phyloP scores from a whole-genome alignment of 495 filamentous ascomycete genomes.

The Neurospora pannonica region DNA sequence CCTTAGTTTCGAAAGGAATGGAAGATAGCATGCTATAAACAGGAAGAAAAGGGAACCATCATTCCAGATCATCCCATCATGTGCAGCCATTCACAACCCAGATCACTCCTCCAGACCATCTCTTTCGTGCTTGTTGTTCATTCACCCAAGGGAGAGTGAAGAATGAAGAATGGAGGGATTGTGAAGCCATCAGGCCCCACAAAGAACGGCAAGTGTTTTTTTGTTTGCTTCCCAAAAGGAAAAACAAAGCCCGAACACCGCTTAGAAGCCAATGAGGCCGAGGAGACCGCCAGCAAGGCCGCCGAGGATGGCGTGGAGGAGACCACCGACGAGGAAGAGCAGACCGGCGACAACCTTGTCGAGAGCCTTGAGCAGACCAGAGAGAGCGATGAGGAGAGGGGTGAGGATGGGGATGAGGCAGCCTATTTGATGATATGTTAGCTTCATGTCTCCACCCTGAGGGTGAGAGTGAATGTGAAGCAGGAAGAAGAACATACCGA shows the following conservation, averaged over 20 bases:
- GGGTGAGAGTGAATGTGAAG: not conserved
- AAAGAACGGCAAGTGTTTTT: not conserved
- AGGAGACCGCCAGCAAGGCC: conserved; percentile 24
- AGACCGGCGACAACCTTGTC: conserved; percentile 26
- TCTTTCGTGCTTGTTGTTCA: not conserved
- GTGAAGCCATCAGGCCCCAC: not conserved
- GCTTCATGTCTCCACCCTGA: not conserved
- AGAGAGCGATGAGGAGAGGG: conserved; percentile 25
- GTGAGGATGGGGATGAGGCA: conserved; percentile 24
- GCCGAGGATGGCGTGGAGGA: conserved; percentile 21
- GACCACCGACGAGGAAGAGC: conserved; percentile 23
- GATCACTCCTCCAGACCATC: not conserved
- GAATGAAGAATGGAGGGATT: not conserved
- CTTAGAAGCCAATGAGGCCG: conserved; percentile 12
- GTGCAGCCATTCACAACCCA: not conserved
- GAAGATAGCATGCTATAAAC: not conserved
- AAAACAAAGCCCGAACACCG: not conserved
- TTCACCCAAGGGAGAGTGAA: not conserved
- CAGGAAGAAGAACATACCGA: conserved; percentile 18
- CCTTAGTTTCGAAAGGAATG: not conserved
- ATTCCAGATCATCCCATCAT: not conserved
- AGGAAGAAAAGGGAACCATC: not conserved
- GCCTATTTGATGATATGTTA: conserved; percentile 8
- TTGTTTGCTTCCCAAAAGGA: not conserved
- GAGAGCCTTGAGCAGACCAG: conserved; percentile 22